Conservation (phyloP, 164 flowering plant species). For the Annona cherimola region DNA sequence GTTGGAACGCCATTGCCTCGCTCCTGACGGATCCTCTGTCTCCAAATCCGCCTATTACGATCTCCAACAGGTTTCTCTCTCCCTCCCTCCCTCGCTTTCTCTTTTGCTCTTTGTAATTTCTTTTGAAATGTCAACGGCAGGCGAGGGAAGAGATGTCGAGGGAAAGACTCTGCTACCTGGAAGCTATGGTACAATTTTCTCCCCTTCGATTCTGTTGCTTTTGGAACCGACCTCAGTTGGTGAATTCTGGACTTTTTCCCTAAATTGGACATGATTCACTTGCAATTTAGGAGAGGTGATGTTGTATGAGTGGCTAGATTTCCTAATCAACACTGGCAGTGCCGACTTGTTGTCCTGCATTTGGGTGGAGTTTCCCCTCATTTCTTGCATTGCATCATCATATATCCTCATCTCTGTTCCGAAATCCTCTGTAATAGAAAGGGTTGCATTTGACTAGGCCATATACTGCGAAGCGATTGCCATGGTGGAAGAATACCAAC, state of each 20-base stretch:
- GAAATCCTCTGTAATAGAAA: neutral
- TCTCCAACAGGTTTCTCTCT: conserved; percentile 62
- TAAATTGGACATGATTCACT: neutral
- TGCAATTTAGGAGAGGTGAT: neutral
- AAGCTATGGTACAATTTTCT: conserved; percentile 59
- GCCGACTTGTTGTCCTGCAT: neutral
- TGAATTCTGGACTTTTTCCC: neutral
- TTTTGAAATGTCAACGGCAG: conserved; percentile 32
- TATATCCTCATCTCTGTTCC: too few species aligned
- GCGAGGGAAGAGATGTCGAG: conserved; percentile 93
- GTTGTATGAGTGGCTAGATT: neutral
- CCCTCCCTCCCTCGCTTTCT: neutral
- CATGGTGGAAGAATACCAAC: conserved; percentile 92
- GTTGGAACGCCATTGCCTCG: conserved; percentile 88
- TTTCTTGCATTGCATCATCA: neutral
- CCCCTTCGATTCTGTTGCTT: neutral
- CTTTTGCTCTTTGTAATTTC: neutral
- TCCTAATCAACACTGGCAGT: neutral
- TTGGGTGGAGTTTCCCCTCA: neutral
- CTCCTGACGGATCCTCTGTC: conserved; percentile 88
- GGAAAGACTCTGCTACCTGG: conserved; percentile 86
- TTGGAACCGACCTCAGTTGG: too few species aligned
- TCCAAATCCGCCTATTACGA: conserved; percentile 78
- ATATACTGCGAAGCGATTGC: conserved; percentile 73
- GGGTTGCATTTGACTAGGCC: conserved; percentile 37